Base-by-base conservation (phyloP, 352 stramenopile genomes). In the Phytophthora idaei region DNA sequence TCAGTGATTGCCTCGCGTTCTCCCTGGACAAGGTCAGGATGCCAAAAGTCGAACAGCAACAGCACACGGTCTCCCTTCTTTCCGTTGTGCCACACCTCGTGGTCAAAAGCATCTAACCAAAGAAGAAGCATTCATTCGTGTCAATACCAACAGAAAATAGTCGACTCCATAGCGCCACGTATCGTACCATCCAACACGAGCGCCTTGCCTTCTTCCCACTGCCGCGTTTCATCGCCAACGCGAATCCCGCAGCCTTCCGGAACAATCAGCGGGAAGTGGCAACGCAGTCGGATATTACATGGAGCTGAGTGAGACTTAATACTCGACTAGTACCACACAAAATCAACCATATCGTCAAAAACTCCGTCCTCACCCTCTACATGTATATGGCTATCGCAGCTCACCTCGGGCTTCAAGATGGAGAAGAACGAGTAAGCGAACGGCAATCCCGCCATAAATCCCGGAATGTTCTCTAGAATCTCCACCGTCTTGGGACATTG, bases 381-480 rank as follows among this genome's bases (percentile, higher is more conserved):
- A 21, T 21, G 21, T 21, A 21, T 21, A 34, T 7, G 34, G 2
- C 12, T 7, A 14, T 39, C 10, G 36, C 9, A 42, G 36, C 36
- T 42, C 55, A 92, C 91, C 55, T 96, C 73, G 0, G 78, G 79
- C 68, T 98, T 90, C 57, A 99, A 81, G 12, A 96, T 97, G 27
- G 90, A 98, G 80, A 98, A 99, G 76, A 99, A 99, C 21, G 86
- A 81, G 77, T 98, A 99, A 12, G 90, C 90, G 78, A 99, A 99
- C 8, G 96, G 97, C 39, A 95, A 88, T 1, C 77, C 81, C 11
- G 86, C 82, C 83, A 97, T 94, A 57, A 95, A 94, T n/a, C 76
- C 82, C 32, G 87, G 85, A 36, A 96, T 87, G 47, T 57, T 83
- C 62, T 95, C 87, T 6, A 97, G 64, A 4, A 93, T 75, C 68